These are phyloP conservation scores for Fusarium luffae DNA, from an alignment of 2,329 filamentous ascomycete species.

Conservation along the genomic window DNA sequence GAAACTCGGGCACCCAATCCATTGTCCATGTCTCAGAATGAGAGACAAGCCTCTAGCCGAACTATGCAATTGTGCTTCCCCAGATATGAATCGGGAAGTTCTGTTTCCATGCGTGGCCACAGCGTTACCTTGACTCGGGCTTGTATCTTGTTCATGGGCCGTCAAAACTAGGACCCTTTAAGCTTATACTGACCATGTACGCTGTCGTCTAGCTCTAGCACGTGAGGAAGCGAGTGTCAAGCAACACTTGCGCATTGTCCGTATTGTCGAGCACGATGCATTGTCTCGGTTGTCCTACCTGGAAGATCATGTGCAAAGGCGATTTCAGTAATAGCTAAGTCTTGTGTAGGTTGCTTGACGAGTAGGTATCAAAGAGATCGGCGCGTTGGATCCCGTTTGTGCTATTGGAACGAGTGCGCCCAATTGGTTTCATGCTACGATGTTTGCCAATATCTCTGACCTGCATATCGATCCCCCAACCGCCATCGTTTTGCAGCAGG, in stretches of 20 bases:
- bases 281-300: slow-evolving; percentile 19
- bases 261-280: not conserved
- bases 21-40: slow-evolving; percentile 27
- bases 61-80: slow-evolving; percentile 23
- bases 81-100: slow-evolving; percentile 9
- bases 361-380: not conserved
- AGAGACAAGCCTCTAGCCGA: slow-evolving; percentile 36
- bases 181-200: slow-evolving; percentile 44
- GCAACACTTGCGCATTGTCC: not conserved
- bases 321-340: slow-evolving; percentile 14
- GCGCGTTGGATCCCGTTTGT: slow-evolving; percentile 12
- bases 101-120: not conserved
- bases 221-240: slow-evolving; percentile 18
- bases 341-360: not conserved
- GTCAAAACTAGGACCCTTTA: slow-evolving; percentile 33
- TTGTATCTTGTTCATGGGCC: slow-evolving; percentile 22
- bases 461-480: slow-evolving; percentile 2
- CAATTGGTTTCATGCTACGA: slow-evolving; percentile 1
- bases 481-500: slow-evolving; percentile 18
- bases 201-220: slow-evolving; percentile 9
- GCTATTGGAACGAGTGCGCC: not conserved
- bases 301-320: slow-evolving; percentile 6
- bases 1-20: slow-evolving; percentile 34
- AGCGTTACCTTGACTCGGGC: slow-evolving; percentile 19
- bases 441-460: not conserved